These are phyloP conservation scores for Cordyceps javanica DNA, from an alignment of 2,329 filamentous ascomycete species.

Conservation along the genomic window DNA sequence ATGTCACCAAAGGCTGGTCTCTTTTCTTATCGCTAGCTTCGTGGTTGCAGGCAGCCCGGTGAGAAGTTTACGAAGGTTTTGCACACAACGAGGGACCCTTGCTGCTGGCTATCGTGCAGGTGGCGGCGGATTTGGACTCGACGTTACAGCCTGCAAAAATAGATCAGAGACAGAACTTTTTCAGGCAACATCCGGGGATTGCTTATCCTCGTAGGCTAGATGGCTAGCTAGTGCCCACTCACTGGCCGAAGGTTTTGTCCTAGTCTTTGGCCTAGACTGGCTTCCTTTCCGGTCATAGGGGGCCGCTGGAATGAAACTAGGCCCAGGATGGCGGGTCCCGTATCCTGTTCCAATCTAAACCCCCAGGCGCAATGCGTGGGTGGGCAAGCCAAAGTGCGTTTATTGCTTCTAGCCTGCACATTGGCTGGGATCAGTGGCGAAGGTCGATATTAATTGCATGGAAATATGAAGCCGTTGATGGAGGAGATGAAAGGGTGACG, in stretches of 20 bases:
- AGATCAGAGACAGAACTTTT: constrained; percentile 1
- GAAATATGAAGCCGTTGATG: neutral
- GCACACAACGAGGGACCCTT: neutral
- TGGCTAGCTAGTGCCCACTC: neutral
- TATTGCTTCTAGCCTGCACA: neutral
- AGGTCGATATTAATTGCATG: constrained; percentile 3
- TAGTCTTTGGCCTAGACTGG: neutral
- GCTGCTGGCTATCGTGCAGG: neutral
- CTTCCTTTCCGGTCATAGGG: neutral
- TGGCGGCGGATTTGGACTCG: neutral
- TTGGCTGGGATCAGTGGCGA: constrained; percentile 1
- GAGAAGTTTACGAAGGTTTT: neutral
- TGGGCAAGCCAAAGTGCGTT: neutral
- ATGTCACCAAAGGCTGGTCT: constrained; percentile 1
- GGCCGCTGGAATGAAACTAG: neutral
- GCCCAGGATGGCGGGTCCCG: neutral
- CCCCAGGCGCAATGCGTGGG: neutral
- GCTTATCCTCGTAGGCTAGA: neutral
- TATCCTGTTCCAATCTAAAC: constrained; percentile 4
- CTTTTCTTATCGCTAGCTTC: neutral
- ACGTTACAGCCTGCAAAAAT: constrained; percentile 8
- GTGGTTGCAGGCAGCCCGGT: neutral
- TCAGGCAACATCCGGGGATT: neutral
- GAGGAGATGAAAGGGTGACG: neutral
- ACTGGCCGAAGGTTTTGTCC: neutral